These are phyloP conservation scores for Glycyrrhiza uralensis DNA, from an alignment of 306 rosid genomes.

Conservation along the genomic window DNA sequence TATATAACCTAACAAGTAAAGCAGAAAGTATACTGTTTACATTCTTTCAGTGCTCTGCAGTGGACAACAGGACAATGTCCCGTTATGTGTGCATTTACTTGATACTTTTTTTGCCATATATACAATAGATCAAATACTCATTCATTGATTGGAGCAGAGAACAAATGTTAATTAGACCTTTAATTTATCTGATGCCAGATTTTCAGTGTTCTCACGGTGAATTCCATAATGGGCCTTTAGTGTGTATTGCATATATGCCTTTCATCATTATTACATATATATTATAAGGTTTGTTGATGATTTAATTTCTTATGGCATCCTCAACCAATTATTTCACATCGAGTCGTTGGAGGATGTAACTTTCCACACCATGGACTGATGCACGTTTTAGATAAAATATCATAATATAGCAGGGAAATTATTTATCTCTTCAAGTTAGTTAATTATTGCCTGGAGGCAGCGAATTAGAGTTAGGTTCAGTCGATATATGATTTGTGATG, in stretches of 20 bases:
- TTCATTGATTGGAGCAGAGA: constrained; percentile 20
- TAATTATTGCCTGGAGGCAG: neutral
- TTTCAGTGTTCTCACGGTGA: constrained; percentile 39
- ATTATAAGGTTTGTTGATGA: constrained; percentile 13
- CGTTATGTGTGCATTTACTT: constrained; percentile 2
- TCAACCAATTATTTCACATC: constrained; percentile 35
- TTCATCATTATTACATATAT: neutral
- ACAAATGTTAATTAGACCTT: constrained; percentile 3
- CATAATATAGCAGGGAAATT: neutral
- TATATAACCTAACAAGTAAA: too few species aligned
- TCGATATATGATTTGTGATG: neutral
- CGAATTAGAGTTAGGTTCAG: constrained; percentile 32
- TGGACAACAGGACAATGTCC: neutral
- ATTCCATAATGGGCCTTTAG: constrained; percentile 16
- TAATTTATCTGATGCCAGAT: constrained; percentile 8
- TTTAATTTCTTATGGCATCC: constrained; percentile 32
- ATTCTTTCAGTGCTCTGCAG: neutral
- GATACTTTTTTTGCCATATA: constrained; percentile 9
- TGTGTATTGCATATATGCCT: constrained; percentile 9
- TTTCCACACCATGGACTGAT: constrained; percentile 20
- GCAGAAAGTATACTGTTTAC: neutral
- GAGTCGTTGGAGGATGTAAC: constrained; percentile 32
- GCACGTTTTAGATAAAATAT: too few species aligned
- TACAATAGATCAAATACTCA: neutral
- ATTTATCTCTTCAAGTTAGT: neutral